Conservation (phyloP, 495 filamentous ascomycete genomes). For the Aspergillus homomorphus region DNA sequence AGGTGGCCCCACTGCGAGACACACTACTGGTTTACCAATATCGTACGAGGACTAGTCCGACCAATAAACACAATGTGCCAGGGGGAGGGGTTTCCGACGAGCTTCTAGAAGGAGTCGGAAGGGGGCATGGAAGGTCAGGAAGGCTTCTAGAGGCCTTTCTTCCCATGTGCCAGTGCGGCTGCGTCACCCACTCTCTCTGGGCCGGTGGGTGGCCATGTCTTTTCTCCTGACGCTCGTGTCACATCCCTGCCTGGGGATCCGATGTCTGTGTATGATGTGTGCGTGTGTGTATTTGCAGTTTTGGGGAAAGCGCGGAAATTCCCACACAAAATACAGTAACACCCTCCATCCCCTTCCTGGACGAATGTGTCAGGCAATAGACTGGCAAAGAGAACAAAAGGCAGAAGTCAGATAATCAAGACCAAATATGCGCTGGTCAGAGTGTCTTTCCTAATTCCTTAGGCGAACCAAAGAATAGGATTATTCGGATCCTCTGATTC, state of each 20-base stretch:
- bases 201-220: slow-evolving; percentile 7
- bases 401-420: not conserved
- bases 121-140: slow-evolving; percentile 18
- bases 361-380: too few relatives aligned
- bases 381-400: too few relatives aligned
- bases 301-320: not conserved
- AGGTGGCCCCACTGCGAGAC: slow-evolving; percentile 26
- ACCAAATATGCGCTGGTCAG: not conserved
- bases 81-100: slow-evolving; percentile 27
- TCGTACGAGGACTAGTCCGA: not conserved
- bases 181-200: slow-evolving; percentile 11
- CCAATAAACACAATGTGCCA: slow-evolving; percentile 23
- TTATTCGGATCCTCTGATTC: too few relatives aligned
- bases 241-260: slow-evolving; percentile 2
- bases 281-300: not conserved
- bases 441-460: not conserved
- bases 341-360: not conserved
- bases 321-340: not conserved
- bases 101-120: slow-evolving; percentile 43
- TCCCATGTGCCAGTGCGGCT: slow-evolving; percentile 15
- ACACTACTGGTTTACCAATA: slow-evolving; percentile 27
- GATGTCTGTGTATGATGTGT: not conserved
- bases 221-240: slow-evolving; percentile 12
- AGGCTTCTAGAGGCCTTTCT: slow-evolving; percentile 20
- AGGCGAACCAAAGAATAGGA: slow-evolving; percentile 2